Conservation (phyloP, 2,329 filamentous ascomycete species). For the Elsinoe perseae region DNA sequence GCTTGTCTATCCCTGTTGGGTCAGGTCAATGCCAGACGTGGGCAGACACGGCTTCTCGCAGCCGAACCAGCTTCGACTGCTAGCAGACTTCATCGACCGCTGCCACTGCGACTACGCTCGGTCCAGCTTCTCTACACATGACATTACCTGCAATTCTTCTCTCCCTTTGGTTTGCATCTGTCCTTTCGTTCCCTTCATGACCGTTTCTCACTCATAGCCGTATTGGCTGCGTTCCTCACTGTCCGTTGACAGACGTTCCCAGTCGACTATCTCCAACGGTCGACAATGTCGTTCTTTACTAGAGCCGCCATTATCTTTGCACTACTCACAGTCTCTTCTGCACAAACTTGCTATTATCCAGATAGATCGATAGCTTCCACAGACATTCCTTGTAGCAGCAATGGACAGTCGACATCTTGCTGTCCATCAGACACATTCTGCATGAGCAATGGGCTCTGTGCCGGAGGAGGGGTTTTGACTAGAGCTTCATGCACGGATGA, state of each 20-base stretch:
- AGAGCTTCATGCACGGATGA: constrained; percentile 29
- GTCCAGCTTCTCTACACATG: constrained; percentile 4
- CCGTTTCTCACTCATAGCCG: constrained; percentile 1
- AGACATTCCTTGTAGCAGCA: constrained; percentile 22
- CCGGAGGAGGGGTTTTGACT: constrained; percentile 25
- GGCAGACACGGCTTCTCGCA: not conserved
- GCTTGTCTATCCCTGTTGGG: constrained; percentile 5
- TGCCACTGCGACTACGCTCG: not conserved
- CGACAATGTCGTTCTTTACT: constrained; percentile 12
- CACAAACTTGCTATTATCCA: constrained; percentile 27
- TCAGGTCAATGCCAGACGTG: not conserved
- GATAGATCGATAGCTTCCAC: constrained; percentile 23
- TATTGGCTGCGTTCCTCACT: not conserved
- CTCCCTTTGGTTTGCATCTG: constrained; percentile 6
- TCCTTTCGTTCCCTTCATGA: constrained; percentile 9
- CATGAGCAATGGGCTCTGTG: constrained; percentile 28
- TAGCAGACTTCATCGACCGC: not conserved
- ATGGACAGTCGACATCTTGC: constrained; percentile 22
- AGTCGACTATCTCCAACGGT: constrained; percentile 8
- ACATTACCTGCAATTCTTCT: not conserved
- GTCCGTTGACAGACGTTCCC: not conserved
- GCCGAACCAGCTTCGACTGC: not conserved
- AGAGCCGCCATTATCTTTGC: not conserved
- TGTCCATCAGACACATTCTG: constrained; percentile 26
- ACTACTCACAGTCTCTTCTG: constrained; percentile 16